Conservation (phyloP, 2,329 filamentous ascomycete species). For the Calonectria crousiana region DNA sequence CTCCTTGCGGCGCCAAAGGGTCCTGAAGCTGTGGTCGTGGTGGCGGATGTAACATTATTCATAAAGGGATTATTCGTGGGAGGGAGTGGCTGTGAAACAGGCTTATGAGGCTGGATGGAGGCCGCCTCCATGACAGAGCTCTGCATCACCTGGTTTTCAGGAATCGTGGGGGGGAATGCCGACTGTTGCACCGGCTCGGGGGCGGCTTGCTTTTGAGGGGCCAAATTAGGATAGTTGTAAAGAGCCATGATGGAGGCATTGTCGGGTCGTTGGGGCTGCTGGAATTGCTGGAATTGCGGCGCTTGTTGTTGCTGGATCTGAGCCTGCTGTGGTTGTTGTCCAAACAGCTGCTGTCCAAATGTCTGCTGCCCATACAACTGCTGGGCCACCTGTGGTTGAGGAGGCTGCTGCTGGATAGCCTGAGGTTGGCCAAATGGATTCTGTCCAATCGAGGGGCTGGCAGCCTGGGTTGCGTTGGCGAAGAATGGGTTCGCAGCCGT, state of each 20-base stretch:
- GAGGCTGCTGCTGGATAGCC: slow-evolving; percentile 25
- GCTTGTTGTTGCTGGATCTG: slow-evolving; percentile 33
- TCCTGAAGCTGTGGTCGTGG: slow-evolving; percentile 52
- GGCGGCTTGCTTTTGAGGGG: slow-evolving; percentile 54
- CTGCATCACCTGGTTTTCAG: slow-evolving; percentile 44
- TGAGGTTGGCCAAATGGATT: slow-evolving; percentile 44
- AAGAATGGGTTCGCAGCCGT: slow-evolving; percentile 55
- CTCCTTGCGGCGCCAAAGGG: slow-evolving; percentile 61
- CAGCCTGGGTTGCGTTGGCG: slow-evolving; percentile 42
- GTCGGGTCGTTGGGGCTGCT: slow-evolving; percentile 66
- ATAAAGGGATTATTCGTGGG: slow-evolving; percentile 71
- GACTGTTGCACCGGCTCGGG: slow-evolving; percentile 45
- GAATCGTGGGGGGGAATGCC: slow-evolving; percentile 43
- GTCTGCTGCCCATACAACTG: background rate
- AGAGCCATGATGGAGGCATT: slow-evolving; percentile 82
- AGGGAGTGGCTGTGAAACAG: slow-evolving; percentile 49
- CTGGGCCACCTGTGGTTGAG: slow-evolving; percentile 19
- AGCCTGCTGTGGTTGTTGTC: slow-evolving; percentile 33
- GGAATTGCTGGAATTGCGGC: slow-evolving; percentile 46
- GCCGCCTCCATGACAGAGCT: slow-evolving; percentile 40
- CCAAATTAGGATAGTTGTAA: slow-evolving; percentile 72
- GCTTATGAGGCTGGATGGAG: slow-evolving; percentile 39
- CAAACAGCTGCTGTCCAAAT: slow-evolving; percentile 40
- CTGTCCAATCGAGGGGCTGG: slow-evolving; percentile 42
- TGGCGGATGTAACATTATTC: slow-evolving; percentile 45